Evolutionary conservation across 2,329 filamentous ascomycete genomes (phyloP).

Genomic region (Calonectria fujianensis): DNA sequence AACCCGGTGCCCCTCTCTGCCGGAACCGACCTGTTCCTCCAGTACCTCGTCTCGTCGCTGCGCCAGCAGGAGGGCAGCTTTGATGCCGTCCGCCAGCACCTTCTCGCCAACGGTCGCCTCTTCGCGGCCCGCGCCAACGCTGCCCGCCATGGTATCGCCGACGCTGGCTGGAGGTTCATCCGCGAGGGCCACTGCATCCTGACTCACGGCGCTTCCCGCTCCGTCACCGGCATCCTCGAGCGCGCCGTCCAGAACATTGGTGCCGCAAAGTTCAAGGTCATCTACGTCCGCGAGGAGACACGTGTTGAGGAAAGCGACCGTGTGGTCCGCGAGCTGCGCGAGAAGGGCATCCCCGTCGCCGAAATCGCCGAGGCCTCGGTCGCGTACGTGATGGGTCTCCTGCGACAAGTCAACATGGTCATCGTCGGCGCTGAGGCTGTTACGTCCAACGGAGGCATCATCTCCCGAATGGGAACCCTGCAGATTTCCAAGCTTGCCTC

Average conservation of each 20-base stretch:
- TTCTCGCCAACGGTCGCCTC: conserved; percentile 88
- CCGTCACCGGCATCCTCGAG: conserved; percentile 85
- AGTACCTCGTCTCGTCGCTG: conserved; percentile 88
- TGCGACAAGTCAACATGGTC: conserved; percentile 77
- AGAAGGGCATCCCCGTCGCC: conserved; percentile 86
- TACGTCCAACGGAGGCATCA: conserved; percentile 94
- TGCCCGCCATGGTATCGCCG: conserved; percentile 87
- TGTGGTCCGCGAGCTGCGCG: conserved; percentile 82
- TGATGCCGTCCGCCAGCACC: conserved; percentile 86
- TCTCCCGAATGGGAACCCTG: conserved; percentile 89
- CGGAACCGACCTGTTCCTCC: conserved; percentile 95
- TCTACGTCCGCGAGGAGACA: conserved; percentile 81
- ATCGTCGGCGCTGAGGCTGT: conserved; percentile 88
- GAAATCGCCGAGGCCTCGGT: conserved; percentile 76
- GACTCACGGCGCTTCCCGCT: conserved; percentile 90
- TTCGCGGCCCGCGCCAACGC: conserved; percentile 93
- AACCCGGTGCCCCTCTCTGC: conserved; percentile 96
- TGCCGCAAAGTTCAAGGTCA: conserved; percentile 84
- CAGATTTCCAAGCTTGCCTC: conserved; percentile 90
- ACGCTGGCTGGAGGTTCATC: conserved; percentile 86
- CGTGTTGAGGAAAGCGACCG: conserved; percentile 77
- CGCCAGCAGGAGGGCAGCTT: conserved; percentile 77
- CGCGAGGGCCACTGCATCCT: conserved; percentile 87
- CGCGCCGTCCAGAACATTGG: conserved; percentile 77
- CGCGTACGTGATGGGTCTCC: conserved; percentile 81